Evolutionary conservation across 2,329 filamentous ascomycete genomes (phyloP).

Genomic region (Talaromyces sp.): DNA sequence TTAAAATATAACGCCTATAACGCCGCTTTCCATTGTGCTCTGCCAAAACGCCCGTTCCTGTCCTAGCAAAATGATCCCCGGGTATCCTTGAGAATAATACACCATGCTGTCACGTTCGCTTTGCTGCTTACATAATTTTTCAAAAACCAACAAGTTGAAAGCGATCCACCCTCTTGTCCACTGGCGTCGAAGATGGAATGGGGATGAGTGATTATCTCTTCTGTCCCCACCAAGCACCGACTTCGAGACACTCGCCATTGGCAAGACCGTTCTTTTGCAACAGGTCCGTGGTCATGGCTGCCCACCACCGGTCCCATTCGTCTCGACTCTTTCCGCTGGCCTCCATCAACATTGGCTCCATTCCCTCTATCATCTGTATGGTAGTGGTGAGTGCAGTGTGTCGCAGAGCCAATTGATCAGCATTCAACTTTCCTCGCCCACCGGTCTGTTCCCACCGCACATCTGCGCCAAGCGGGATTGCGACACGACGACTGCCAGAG

Average conservation of each 20-base stretch:
- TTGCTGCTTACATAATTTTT: neutral
- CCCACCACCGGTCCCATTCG: constrained; percentile 88
- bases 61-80: constrained; percentile 26
- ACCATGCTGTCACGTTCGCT: constrained; percentile 20
- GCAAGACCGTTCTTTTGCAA: constrained; percentile 73
- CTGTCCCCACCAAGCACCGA: constrained; percentile 62
- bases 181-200: too few relatives aligned
- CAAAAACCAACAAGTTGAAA: neutral
- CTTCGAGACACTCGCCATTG: constrained; percentile 78
- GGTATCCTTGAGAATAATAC: constrained; percentile 17
- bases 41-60: constrained; percentile 10
- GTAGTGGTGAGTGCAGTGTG: constrained; percentile 77
- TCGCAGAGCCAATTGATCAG: constrained; percentile 69
- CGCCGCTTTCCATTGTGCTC: constrained; percentile 14
- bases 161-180: too few relatives aligned
- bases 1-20: neutral
- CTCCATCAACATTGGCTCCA: constrained; percentile 79
- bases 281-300: constrained; percentile 80
- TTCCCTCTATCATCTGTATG: constrained; percentile 76
- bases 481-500: constrained; percentile 70
- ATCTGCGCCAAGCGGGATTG: constrained; percentile 74
- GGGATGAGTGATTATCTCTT: constrained; percentile 44
- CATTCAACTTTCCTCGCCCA: constrained; percentile 50
- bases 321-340: constrained; percentile 82
- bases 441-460: constrained; percentile 79